A percentile compares a stretch with the other conserved stretches of the same genome.
Conservation (phyloP, 192 early-diverging fungal species). For the Podila clonocystis region DNA sequence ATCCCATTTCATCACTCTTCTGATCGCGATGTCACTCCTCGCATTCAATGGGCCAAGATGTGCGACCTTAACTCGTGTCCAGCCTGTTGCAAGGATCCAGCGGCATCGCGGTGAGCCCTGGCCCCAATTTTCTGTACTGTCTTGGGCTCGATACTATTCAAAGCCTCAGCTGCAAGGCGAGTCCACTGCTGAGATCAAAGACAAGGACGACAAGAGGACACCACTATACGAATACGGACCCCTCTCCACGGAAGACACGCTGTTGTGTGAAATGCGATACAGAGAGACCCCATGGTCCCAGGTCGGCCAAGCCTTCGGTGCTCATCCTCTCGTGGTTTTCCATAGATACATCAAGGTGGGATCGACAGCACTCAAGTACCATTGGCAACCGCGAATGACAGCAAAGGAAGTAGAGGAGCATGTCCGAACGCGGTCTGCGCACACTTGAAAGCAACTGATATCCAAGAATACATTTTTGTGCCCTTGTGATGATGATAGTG, state of each 20-base stretch:
- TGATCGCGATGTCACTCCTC: too few species aligned
- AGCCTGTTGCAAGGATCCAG: too few species aligned
- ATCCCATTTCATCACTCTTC: too few species aligned
- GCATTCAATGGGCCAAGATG: too few species aligned
- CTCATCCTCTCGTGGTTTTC: constrained; percentile 5
- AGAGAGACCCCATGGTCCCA: constrained; percentile 1
- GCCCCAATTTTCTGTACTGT: too few species aligned
- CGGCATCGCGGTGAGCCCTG: too few species aligned
- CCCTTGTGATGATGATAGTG: not conserved
- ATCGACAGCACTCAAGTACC: constrained; percentile 7
- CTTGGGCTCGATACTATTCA: too few species aligned
- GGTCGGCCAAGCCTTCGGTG: constrained; percentile 3
- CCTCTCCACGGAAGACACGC: constrained; percentile 10
- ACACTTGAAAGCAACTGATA: not conserved
- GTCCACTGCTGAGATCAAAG: too few species aligned
- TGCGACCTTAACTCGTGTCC: too few species aligned
- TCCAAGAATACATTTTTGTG: not conserved
- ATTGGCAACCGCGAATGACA: constrained; percentile 29
- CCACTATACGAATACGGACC: constrained; percentile 13
- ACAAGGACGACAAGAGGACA: not conserved
- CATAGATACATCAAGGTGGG: constrained; percentile 7
- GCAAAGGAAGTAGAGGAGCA: constrained; percentile 16
- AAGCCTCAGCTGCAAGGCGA: too few species aligned
- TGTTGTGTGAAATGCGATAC: constrained; percentile 31
- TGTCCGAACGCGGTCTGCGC: not conserved